A percentile compares a stretch with the other conserved stretches of the same genome.
Evolutionary conservation across 345 rosid genomes (phyloP).

Genomic region (Citrus sp.): DNA sequence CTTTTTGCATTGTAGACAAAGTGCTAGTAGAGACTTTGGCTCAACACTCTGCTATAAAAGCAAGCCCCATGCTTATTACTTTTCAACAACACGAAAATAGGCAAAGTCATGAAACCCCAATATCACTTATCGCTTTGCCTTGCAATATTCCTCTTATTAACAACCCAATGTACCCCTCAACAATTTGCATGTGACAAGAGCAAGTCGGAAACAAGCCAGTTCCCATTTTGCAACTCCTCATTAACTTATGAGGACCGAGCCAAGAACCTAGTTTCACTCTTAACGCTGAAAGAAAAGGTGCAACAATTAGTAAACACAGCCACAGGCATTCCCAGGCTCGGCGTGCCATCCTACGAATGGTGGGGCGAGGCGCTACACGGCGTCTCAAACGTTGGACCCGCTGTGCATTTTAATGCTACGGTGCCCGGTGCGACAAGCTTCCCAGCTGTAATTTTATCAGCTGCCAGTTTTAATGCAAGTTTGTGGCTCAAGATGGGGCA

Average conservation of each 20-base stretch:
- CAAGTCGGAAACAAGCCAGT: constrained; percentile 28
- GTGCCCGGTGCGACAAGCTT: constrained; percentile 66
- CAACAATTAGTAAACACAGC: constrained; percentile 50
- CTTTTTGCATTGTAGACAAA: neutral
- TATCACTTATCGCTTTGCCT: constrained; percentile 14
- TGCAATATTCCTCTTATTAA: constrained; percentile 7
- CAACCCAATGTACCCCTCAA: constrained; percentile 18
- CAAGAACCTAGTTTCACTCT: constrained; percentile 40
- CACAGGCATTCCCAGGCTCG: constrained; percentile 44
- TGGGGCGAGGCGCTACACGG: constrained; percentile 84
- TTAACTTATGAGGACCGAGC: constrained; percentile 45
- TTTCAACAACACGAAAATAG: neutral
- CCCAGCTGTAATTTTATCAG: constrained; percentile 49
- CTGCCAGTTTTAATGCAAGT: constrained; percentile 53
- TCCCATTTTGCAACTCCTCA: constrained; percentile 41
- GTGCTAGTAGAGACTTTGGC: neutral
- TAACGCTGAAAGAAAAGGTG: constrained; percentile 55
- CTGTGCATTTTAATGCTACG: constrained; percentile 37
- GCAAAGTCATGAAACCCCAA: constrained; percentile 15
- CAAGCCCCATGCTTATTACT: neutral
- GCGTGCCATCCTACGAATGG: constrained; percentile 64
- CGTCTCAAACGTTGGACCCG: constrained; percentile 48
- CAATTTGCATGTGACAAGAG: constrained; percentile 42
- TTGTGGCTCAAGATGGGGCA: constrained; percentile 60
- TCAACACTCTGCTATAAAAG: constrained; percentile 2